Percentiles rank a stretch among this genome's conserved stretches.
phyloP scores from a whole-genome alignment of 768 basidiomycete species.

The Boletus rufocinnamomeus region DNA sequence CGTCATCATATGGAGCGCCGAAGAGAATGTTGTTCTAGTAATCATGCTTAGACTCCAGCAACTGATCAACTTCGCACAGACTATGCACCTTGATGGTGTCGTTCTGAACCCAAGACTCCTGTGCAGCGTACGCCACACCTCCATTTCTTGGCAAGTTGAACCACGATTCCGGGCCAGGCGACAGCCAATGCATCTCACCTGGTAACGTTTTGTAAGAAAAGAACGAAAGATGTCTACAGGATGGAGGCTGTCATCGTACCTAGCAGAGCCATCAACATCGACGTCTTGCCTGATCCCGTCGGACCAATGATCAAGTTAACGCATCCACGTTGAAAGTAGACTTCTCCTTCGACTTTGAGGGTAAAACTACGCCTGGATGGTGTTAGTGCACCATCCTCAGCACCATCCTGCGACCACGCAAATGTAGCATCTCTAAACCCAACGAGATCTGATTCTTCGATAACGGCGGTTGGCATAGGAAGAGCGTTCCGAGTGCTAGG shows the following conservation, averaged over 20 bases:
- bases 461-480: background rate
- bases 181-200: slow-evolving; percentile 10
- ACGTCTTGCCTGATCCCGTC: slow-evolving; percentile 6
- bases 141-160: slow-evolving; percentile 5
- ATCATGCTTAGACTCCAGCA: background rate
- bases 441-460: background rate
- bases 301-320: slow-evolving; percentile 6
- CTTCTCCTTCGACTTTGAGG: background rate
- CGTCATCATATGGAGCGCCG: background rate
- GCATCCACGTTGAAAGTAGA: slow-evolving; percentile 2
- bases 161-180: background rate
- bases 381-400: background rate
- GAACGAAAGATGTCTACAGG: background rate
- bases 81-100: slow-evolving; percentile 5
- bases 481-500: no score
- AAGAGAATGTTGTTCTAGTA: slow-evolving; percentile 5
- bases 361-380: background rate
- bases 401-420: background rate
- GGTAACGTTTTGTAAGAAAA: background rate
- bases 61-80: background rate
- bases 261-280: slow-evolving; percentile 6
- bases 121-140: slow-evolving; percentile 4
- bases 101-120: slow-evolving; percentile 7
- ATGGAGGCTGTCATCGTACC: background rate
- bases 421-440: slow-evolving; percentile 4